Evolutionary conservation across 2,329 filamentous ascomycete species (phyloP).

Genomic region (Fusarium citri): DNA sequence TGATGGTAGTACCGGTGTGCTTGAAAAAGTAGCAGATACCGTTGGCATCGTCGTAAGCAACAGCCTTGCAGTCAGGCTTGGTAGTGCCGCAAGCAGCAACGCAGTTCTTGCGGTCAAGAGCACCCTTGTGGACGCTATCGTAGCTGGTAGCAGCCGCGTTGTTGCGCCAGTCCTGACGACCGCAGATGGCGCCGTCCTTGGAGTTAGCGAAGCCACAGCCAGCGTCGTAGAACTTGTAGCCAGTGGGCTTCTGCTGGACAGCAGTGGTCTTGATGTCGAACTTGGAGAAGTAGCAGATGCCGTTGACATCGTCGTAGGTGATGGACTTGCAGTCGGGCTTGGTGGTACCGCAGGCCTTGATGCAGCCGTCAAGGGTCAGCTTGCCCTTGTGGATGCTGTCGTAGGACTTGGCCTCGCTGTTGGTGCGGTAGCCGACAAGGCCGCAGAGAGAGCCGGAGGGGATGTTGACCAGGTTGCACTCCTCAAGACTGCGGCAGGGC

Average conservation of each 20-base stretch:
- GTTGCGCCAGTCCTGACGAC: background rate
- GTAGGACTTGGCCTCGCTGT: background rate
- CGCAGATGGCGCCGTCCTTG: background rate
- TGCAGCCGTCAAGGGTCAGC: background rate
- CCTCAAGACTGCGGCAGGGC: constrained; percentile 1
- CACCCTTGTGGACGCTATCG: background rate
- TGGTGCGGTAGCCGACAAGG: background rate
- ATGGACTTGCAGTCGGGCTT: background rate
- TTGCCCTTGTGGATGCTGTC: background rate
- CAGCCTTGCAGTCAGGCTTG: background rate
- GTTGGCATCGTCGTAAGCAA: background rate
- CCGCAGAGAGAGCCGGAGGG: background rate
- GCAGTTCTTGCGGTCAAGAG: background rate
- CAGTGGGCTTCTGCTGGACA: background rate
- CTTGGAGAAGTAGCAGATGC: background rate
- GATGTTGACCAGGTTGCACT: background rate
- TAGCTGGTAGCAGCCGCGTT: background rate
- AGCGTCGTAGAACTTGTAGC: background rate
- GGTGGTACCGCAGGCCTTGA: background rate
- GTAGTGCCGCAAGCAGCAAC: background rate
- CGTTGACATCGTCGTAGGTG: background rate
- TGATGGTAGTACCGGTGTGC: background rate
- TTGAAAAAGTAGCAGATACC: background rate
- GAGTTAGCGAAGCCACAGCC: background rate
- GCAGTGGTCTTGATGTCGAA: background rate